phyloP scores from a whole-genome alignment of 768 basidiomycete genomes.

The Tulasnella calospora region DNA sequence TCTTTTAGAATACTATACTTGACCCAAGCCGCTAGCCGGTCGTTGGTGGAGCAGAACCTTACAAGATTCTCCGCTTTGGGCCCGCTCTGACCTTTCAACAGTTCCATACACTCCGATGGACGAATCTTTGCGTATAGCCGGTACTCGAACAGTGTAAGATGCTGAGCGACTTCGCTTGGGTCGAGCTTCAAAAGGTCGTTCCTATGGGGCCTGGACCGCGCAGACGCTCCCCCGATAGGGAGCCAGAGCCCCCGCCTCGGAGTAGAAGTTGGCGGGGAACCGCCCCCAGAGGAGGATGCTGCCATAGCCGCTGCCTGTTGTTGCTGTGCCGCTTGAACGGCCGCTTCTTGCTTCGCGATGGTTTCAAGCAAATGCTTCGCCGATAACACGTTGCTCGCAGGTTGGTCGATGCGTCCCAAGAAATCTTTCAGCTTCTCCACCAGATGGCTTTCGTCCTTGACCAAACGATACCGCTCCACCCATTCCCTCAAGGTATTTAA shows the following conservation, averaged over 20 bases:
- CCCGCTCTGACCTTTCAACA: slow-evolving; percentile 44
- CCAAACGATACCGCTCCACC: slow-evolving; percentile 56
- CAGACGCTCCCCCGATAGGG: slow-evolving; percentile 24
- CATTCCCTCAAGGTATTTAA: slow-evolving; percentile 40
- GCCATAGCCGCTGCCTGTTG: background rate
- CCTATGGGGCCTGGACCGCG: slow-evolving; percentile 48
- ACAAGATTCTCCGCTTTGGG: slow-evolving; percentile 43
- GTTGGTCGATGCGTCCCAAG: slow-evolving; percentile 40
- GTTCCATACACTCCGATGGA: slow-evolving; percentile 67
- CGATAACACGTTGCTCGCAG: slow-evolving; percentile 42
- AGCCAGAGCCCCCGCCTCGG: background rate
- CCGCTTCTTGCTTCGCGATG: slow-evolving; percentile 48
- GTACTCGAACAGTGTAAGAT: slow-evolving; percentile 72
- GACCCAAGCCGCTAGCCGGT: slow-evolving; percentile 63
- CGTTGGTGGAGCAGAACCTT: slow-evolving; percentile 52
- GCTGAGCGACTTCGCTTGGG: slow-evolving; percentile 67
- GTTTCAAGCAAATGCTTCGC: slow-evolving; percentile 50
- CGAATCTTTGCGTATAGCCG: slow-evolving; percentile 63
- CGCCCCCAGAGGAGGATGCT: background rate
- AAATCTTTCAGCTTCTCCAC: slow-evolving; percentile 55
- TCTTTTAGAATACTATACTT: slow-evolving; percentile 55
- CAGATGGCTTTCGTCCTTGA: slow-evolving; percentile 62
- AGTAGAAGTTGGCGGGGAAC: background rate
- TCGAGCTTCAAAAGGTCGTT: slow-evolving; percentile 63
- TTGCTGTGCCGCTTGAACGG: background rate